Percentiles rank a stretch among this genome's conserved stretches.
Evolutionary conservation across 192 early-diverging fungal genomes (phyloP).

Genomic region (Phycomyces nitens): DNA sequence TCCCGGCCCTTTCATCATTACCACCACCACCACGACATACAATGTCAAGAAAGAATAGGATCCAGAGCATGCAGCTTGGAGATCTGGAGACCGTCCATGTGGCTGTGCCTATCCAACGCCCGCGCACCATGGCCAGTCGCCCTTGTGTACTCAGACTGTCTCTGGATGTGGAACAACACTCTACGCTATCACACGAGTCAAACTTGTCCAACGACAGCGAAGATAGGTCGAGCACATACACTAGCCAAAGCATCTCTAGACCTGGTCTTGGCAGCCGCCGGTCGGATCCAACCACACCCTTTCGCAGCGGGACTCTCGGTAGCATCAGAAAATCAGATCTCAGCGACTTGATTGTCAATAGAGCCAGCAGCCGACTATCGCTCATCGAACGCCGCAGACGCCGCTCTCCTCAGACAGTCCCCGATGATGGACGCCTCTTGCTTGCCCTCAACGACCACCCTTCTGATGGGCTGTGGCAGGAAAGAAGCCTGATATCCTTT

Average conservation of each 20-base stretch:
- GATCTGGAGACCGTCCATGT: too few species aligned
- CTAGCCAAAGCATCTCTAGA: neutral
- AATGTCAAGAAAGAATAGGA: conserved; percentile 1
- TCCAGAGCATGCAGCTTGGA: neutral
- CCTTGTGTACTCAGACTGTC: conserved; percentile 10
- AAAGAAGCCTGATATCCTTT: neutral
- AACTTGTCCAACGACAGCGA: neutral
- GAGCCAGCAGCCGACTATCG: neutral
- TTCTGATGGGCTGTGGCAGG: neutral
- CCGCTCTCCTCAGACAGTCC: neutral
- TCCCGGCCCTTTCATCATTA: conserved; percentile 1
- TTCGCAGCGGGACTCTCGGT: conserved; percentile 13
- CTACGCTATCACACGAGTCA: neutral
- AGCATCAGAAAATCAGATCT: neutral
- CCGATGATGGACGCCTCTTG: neutral
- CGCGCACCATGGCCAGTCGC: neutral
- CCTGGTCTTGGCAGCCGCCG: neutral
- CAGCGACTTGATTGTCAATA: neutral
- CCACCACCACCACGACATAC: conserved; percentile 15
- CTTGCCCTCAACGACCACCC: neutral
- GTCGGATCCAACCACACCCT: conserved; percentile 1
- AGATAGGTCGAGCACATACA: neutral
- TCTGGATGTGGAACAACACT: conserved; percentile 11
- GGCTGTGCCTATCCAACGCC: conserved; percentile 8
- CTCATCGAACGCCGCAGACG: neutral